Evolutionary conservation across 768 basidiomycete species (phyloP), one percentile per base, ranked within the genome.

Genomic region (Botryobasidium botryosum): DNA sequence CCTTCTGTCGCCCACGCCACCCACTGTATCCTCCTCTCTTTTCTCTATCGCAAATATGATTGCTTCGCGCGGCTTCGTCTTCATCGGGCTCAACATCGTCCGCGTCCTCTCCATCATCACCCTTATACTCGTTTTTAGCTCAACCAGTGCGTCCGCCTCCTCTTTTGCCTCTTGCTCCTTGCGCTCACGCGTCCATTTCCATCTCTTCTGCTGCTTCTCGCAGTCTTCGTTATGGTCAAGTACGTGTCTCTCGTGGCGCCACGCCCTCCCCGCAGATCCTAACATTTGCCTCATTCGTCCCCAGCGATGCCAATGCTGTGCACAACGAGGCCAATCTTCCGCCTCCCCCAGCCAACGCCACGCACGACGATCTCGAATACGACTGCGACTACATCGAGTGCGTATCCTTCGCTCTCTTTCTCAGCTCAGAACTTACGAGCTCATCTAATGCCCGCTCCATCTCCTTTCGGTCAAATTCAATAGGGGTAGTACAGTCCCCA

Each of bases 381-480:
- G 68, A 80, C 54, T 77, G 74, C 54, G 83, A 88, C 52, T 90
- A 88, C 59, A 81, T 85, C 51, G 66, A 72, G 74, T 59, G 85
- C 85, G 40, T 42, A 42, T 10, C 13, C 24, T 13, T 10, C 13
- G 29, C 40, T 8, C 40, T 8, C 29, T 13, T 42, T 26, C 15
- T 2, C 23, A 42, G 15, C 21, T 29, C 8, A n/a, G n/a, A n/a
- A n/a, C n/a, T n/a, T n/a, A n/a, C n/a, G 25, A 8, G 24, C 27
- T 29, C 15, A 39, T 39, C 25, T 26, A 31, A 27, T 39, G 20
- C 37, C n/a, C n/a, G n/a, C n/a, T n/a, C n/a, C n/a, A n/a, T n/a
- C n/a, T n/a, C n/a, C n/a, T n/a, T n/a, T n/a, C n/a, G n/a, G n/a
- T n/a, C n/a, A 13, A 39, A 39, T 39, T 21, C 23, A 39, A 20